phyloP scores from a whole-genome alignment of 495 filamentous ascomycete genomes.

The Emericellopsis terricola region DNA sequence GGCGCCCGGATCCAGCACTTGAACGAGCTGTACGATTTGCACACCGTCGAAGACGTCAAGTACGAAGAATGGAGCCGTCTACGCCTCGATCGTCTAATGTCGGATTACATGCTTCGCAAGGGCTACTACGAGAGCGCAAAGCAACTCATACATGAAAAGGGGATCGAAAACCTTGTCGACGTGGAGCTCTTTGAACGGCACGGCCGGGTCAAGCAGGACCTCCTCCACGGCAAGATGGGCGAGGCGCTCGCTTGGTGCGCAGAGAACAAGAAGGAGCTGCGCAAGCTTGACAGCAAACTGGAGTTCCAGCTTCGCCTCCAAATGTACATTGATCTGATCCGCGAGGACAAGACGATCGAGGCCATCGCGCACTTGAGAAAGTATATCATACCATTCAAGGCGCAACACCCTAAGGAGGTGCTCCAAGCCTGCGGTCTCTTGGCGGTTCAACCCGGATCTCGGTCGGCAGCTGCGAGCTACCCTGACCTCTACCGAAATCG shows the following conservation, averaged over 20 bases:
- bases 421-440: conserved; percentile 62
- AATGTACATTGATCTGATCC: conserved; percentile 82
- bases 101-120: conserved; percentile 74
- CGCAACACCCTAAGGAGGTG: conserved; percentile 50
- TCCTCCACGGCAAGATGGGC: conserved; percentile 49
- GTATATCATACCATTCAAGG: conserved; percentile 48
- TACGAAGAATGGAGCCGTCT: conserved; percentile 81
- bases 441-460: conserved; percentile 43
- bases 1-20: conserved; percentile 65
- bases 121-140: conserved; percentile 67
- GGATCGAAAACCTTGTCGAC: conserved; percentile 60
- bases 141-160: conserved; percentile 51
- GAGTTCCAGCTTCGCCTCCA: conserved; percentile 92
- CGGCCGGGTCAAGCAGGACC: conserved; percentile 50
- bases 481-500: conserved; percentile 50
- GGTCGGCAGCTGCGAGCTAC: conserved; percentile 24
- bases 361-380: conserved; percentile 70
- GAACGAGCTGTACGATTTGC: conserved; percentile 57
- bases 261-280: conserved; percentile 76
- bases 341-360: conserved; percentile 50
- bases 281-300: conserved; percentile 62
- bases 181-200: conserved; percentile 75
- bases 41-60: conserved; percentile 73
- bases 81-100: conserved; percentile 66
- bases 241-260: conserved; percentile 79